Evolutionary conservation across 768 basidiomycete species (phyloP), one percentile per base, ranked within the genome.

Genomic region (Tubosaeta brunneosetosa): DNA sequence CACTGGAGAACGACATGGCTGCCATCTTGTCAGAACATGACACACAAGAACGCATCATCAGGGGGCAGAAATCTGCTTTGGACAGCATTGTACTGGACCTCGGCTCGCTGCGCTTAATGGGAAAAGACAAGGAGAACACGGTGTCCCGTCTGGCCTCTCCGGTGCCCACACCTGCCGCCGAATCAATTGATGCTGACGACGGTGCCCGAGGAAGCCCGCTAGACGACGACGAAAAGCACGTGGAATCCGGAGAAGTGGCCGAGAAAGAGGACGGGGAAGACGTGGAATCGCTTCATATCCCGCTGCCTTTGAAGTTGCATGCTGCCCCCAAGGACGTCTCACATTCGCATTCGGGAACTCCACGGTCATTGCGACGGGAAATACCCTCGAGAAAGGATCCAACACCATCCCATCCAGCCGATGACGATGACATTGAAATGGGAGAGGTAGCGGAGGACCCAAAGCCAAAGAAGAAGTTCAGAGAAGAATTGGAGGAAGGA

Each of bases 401-500:
- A 19, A 52, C 66, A 26, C 50, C 56, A 4, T 70, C 68, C 52
- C 53, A 53, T 44, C 59, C 57, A 59, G 55, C 52, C 12, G 70
- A 57, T 67, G 82, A 75, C 27, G 79, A 88, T 57, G 89, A 92
- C 56, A 91, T 92, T 56, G 90, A 92, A 68, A 92, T 92, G 90
- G 90, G 90, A n/a, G 90, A 92, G 64, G 80, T 92, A 3, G 84
- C 88, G 55, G 90, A 92, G 62, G 80, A 81, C 49, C 80, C 81
- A 3, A 81, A 76, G 46, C 50, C 40, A 52, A 84, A 81, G 67
- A 82, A 74, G 67, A 85, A 80, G 56, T 50, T 64, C 37, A 73
- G 79, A 49, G 88, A 91, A 60, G 90, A 92, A 46, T 69, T 90
- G 55, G 90, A 92, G 64, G 90, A 92, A 71, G 90, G 90, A 25